Conservation (phyloP, 176 grass and related monocot genomes). For the Melocanna baccifera region DNA sequence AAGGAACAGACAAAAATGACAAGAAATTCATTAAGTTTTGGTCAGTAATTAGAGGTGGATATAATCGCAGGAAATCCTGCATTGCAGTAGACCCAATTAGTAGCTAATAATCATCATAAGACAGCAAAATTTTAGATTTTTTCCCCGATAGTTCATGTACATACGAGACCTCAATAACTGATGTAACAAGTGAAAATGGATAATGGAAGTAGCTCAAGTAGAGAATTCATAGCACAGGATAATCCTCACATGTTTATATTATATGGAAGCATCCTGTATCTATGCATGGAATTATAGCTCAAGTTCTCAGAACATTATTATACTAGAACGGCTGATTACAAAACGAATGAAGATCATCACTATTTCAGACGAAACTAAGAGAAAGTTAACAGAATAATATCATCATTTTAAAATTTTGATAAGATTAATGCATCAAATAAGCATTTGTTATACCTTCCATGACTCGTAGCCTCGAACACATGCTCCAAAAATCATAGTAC, state of each 20-base stretch:
- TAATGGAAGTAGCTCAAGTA: not conserved
- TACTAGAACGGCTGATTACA: not conserved
- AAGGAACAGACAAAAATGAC: not conserved
- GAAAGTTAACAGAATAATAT: not conserved
- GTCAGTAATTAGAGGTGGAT: constrained; percentile 2
- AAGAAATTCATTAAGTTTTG: not conserved
- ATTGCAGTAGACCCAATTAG: not conserved
- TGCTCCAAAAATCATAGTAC: not conserved
- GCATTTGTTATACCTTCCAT: not conserved
- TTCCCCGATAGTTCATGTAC: not conserved
- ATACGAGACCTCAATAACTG: constrained; percentile 23
- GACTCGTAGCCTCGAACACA: not conserved
- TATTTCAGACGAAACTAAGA: not conserved
- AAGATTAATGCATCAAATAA: not conserved
- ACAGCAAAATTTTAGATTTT: not conserved
- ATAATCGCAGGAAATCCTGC: constrained; percentile 4
- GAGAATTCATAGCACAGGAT: constrained; percentile 9
- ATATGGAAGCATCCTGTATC: not conserved
- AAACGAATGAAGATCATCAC: not conserved
- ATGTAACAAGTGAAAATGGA: constrained; percentile 11
- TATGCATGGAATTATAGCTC: not conserved
- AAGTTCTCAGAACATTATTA: no score
- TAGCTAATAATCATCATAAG: constrained; percentile 1
- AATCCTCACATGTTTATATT: not conserved
- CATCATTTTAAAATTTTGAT: not conserved